Conservation (phyloP, 2,329 filamentous ascomycete species). For the Penicillium vulpinum region DNA sequence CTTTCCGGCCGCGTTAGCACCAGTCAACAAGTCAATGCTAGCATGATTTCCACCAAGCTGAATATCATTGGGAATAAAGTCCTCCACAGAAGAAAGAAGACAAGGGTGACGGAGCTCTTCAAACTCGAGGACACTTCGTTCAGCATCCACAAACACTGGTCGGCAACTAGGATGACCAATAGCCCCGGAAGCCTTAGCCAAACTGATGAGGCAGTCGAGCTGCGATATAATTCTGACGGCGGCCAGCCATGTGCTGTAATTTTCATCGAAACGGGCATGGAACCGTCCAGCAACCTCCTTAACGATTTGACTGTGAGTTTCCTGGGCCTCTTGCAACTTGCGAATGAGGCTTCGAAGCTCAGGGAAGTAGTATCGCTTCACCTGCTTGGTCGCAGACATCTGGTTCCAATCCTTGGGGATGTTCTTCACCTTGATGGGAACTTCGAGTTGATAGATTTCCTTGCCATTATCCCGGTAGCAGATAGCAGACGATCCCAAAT, state of each 20-base stretch:
- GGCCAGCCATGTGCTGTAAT: slow-evolving; percentile 81
- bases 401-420: slow-evolving; percentile 88
- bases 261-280: slow-evolving; percentile 81
- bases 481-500: slow-evolving; percentile 71
- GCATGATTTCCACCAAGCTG: slow-evolving; percentile 75
- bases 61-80: slow-evolving; percentile 97
- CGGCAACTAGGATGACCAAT: slow-evolving; percentile 86
- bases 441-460: slow-evolving; percentile 94
- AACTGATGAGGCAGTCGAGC: slow-evolving; percentile 89
- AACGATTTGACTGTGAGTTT: slow-evolving; percentile 86
- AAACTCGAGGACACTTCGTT: slow-evolving; percentile 87
- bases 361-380: slow-evolving; percentile 91
- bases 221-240: slow-evolving; percentile 90
- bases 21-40: slow-evolving; percentile 89
- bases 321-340: slow-evolving; percentile 87
- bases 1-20: slow-evolving; percentile 95
- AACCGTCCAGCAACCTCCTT: slow-evolving; percentile 83
- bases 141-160: slow-evolving; percentile 80
- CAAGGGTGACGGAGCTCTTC: slow-evolving; percentile 91
- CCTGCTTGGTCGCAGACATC: slow-evolving; percentile 88
- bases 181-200: slow-evolving; percentile 82
- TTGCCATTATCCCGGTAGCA: slow-evolving; percentile 87
- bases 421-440: slow-evolving; percentile 76
- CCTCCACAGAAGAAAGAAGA: slow-evolving; percentile 82
- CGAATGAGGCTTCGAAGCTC: slow-evolving; percentile 81